Base-by-base conservation (phyloP, 441 rosid species). In the Croton laevigatus region DNA sequence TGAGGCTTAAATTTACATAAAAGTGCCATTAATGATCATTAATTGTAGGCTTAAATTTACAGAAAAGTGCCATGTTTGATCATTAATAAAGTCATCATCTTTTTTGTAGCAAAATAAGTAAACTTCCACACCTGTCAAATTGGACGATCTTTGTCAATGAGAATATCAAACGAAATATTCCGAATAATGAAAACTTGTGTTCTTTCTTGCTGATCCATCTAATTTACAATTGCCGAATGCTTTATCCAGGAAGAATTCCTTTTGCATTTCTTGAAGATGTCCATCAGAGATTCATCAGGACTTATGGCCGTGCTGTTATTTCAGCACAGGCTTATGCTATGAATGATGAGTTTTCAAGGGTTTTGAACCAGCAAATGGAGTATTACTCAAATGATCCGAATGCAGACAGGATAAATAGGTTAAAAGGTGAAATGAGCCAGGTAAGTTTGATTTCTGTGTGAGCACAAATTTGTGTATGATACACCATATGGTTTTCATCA, bases 271-370 rank as follows among this genome's bases (percentile, higher is more conserved):
- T 91, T 57, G 94, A 88, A 75, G 98, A 92, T 62, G 86, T 92
- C 46, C 97, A 92, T 78, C 91, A 89, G 83, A 83, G 89, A 76
- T 92, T 89, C 79, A 93, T 87, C 75, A 84, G 79, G 77, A 82
- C 83, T 5, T 90, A 90, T 20, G 91, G 94, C 52, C 86, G 90
- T 4, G 90, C 88, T 0, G 85, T 89, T 58, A 86, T 77, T 69
- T 80, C 91, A 13, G 90, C 98, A 14, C 84, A 75, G 72, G 87
- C 91, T 58, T 90, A 88, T 75, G 88, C 88, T 42, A 90, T 92
- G 98, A 90, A 92, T 57, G 96, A 88, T 79, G 98, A 90, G 12
- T 90, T 90, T 59, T 90, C 97, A n/a, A 84, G 98, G 80, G 86
- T 90, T 68, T 14, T 92, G 69, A 85, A 87, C 78, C 96, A 87